Evolutionary conservation across 2,329 filamentous ascomycete genomes (phyloP).

Genomic region (Macrophomina pseudophaseolina): DNA sequence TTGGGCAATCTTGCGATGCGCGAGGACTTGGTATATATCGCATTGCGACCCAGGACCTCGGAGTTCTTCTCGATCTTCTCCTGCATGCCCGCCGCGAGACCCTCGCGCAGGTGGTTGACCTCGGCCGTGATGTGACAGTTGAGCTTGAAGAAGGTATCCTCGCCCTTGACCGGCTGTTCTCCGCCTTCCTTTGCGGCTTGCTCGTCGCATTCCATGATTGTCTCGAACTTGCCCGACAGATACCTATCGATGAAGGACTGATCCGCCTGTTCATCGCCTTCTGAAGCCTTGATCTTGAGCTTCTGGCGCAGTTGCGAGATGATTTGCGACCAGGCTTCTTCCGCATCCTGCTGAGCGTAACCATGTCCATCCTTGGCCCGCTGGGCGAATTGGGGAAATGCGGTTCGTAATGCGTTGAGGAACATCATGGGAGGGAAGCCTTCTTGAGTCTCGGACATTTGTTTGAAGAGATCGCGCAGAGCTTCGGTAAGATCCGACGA

Average conservation of each 20-base stretch:
- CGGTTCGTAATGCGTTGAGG: slow-evolving; percentile 75
- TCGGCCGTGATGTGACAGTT: slow-evolving; percentile 91
- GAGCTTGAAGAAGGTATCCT: slow-evolving; percentile 85
- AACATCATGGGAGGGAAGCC: slow-evolving; percentile 86
- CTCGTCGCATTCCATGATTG: slow-evolving; percentile 83
- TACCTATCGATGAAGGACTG: slow-evolving; percentile 89
- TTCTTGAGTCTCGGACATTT: slow-evolving; percentile 87
- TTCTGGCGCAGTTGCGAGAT: slow-evolving; percentile 81
- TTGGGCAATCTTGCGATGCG: slow-evolving; percentile 88
- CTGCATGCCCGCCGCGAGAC: slow-evolving; percentile 78
- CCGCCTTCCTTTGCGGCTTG: slow-evolving; percentile 73
- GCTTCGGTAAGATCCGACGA: slow-evolving; percentile 76
- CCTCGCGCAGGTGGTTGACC: slow-evolving; percentile 90
- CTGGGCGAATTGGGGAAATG: slow-evolving; percentile 93
- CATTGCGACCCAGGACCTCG: slow-evolving; percentile 74
- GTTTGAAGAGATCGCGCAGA: slow-evolving; percentile 81
- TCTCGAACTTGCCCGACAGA: slow-evolving; percentile 81
- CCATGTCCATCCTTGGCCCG: slow-evolving; percentile 79
- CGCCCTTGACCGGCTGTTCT: slow-evolving; percentile 70
- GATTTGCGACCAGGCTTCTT: slow-evolving; percentile 98
- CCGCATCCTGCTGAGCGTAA: slow-evolving; percentile 97
- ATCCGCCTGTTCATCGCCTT: slow-evolving; percentile 31
- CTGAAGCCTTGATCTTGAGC: slow-evolving; percentile 66
- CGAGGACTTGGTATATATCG: slow-evolving; percentile 88
- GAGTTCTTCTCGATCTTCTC: slow-evolving; percentile 94